Percentiles rank a stretch among this genome's conserved stretches.
Evolutionary conservation across 495 filamentous ascomycete genomes (phyloP).

Genomic region (Tuber melanosporum): DNA sequence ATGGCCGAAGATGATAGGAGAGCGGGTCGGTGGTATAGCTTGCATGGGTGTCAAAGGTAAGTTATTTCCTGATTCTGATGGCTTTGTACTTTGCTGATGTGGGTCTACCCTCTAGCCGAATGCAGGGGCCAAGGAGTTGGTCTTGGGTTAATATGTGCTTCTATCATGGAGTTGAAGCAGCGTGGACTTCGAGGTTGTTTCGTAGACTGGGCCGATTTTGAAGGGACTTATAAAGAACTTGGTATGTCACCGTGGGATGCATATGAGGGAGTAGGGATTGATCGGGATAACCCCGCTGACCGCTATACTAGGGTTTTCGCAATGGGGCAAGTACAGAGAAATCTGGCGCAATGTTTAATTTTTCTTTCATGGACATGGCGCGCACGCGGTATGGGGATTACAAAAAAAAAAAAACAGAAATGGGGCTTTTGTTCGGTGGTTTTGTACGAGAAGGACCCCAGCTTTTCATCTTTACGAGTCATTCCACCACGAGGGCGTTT

Average conservation of each 20-base stretch:
- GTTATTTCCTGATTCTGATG: constrained; percentile 18
- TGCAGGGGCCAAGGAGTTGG: constrained; percentile 40
- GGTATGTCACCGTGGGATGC: constrained; percentile 28
- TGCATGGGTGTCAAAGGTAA: constrained; percentile 55
- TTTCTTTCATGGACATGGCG: constrained; percentile 12
- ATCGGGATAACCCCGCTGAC: constrained; percentile 1
- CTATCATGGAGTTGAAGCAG: constrained; percentile 42
- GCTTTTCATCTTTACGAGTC: constrained; percentile 25
- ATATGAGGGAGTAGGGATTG: constrained; percentile 23
- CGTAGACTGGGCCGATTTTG: constrained; percentile 43
- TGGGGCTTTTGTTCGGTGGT: constrained; percentile 3
- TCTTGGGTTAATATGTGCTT: constrained; percentile 39
- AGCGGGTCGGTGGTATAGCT: constrained; percentile 55
- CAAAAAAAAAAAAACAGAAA: constrained; percentile 6
- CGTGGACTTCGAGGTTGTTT: constrained; percentile 44
- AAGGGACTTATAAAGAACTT: constrained; percentile 41
- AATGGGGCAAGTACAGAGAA: constrained; percentile 46
- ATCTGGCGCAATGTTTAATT: constrained; percentile 43
- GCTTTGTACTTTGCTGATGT: constrained; percentile 6
- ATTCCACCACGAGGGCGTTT: constrained; percentile 11
- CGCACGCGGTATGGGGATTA: constrained; percentile 5
- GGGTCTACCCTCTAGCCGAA: constrained; percentile 18
- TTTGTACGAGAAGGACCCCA: background rate
- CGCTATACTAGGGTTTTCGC: constrained; percentile 39
- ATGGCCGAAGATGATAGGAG: constrained; percentile 53